These are phyloP conservation scores for Corymbia maculata DNA, from an alignment of 345 rosid genomes.

Conservation along the genomic window DNA sequence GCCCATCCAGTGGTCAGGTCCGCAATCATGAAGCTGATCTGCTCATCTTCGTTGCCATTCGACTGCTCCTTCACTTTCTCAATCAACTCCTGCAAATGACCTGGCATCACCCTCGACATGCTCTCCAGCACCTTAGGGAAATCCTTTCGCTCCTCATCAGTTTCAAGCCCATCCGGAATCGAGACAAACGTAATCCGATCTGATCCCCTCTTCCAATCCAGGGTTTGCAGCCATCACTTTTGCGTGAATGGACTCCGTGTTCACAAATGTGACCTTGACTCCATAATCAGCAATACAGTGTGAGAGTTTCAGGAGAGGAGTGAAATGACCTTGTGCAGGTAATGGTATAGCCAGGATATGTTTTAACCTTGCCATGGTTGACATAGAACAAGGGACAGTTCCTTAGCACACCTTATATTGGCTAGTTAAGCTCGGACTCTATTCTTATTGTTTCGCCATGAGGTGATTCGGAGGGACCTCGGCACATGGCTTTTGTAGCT, in stretches of 20 bases:
- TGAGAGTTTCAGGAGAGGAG: background rate
- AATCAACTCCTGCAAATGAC: slow-evolving; percentile 7
- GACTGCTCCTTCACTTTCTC: background rate
- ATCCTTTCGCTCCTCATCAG: slow-evolving; percentile 8
- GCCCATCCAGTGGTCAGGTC: slow-evolving; percentile 9
- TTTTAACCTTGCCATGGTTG: background rate
- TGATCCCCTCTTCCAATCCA: background rate
- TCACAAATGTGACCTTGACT: background rate
- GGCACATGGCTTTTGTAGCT: background rate
- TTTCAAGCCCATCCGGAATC: slow-evolving; percentile 11
- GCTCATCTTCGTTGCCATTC: background rate
- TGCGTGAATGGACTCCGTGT: background rate
- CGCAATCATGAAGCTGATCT: slow-evolving; percentile 5
- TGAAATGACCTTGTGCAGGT: background rate
- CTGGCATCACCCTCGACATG: slow-evolving; percentile 3
- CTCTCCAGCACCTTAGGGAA: background rate
- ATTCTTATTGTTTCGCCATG: too few relatives aligned
- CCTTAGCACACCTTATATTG: background rate
- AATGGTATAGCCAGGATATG: background rate
- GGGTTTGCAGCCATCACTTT: background rate
- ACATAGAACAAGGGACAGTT: background rate
- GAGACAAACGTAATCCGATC: background rate
- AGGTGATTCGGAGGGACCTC: too few relatives aligned
- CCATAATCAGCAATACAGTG: background rate
- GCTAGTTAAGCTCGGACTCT: background rate